These are phyloP conservation scores for Tanacetum coccineum DNA, from an alignment of 129 eudicot genomes.

Conservation along the genomic window DNA sequence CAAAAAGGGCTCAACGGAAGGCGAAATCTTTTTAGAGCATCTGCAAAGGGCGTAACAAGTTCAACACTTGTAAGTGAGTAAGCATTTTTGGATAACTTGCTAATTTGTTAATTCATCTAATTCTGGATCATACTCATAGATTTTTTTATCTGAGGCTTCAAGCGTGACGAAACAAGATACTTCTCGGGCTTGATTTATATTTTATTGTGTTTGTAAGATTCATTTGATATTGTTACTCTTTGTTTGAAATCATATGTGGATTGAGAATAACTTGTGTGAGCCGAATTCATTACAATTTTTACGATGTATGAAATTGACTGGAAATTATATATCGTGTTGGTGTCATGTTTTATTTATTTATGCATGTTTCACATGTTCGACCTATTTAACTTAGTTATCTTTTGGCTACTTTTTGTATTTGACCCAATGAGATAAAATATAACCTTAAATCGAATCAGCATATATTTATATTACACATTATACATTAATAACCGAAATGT, in stretches of 20 bases:
- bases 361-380: not conserved
- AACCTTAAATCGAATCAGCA: not conserved
- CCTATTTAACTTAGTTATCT: not conserved
- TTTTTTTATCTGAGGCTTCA: slow-evolving; percentile 18
- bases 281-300: slow-evolving; percentile 6
- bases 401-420: not conserved
- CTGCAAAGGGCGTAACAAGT: slow-evolving; percentile 40
- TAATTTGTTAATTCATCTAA: slow-evolving; percentile 35
- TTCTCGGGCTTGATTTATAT: slow-evolving; percentile 14
- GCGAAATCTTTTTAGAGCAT: slow-evolving; percentile 71
- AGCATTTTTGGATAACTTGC: not conserved
- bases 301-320: slow-evolving; percentile 24
- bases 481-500: too few relatives aligned
- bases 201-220: slow-evolving; percentile 18
- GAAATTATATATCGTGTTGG: slow-evolving; percentile 22
- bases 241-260: slow-evolving; percentile 32
- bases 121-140: slow-evolving; percentile 26
- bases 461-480: too few relatives aligned
- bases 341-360: slow-evolving; percentile 6
- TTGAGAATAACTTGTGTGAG: slow-evolving; percentile 30
- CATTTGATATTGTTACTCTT: slow-evolving; percentile 28
- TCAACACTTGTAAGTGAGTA: slow-evolving; percentile 18
- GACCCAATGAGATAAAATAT: not conserved
- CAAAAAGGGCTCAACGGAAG: slow-evolving; percentile 77
- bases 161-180: slow-evolving; percentile 20